Evolutionary conservation across 2,329 filamentous ascomycete genomes (phyloP).

Genomic region (Talaromyces rugulosus): DNA sequence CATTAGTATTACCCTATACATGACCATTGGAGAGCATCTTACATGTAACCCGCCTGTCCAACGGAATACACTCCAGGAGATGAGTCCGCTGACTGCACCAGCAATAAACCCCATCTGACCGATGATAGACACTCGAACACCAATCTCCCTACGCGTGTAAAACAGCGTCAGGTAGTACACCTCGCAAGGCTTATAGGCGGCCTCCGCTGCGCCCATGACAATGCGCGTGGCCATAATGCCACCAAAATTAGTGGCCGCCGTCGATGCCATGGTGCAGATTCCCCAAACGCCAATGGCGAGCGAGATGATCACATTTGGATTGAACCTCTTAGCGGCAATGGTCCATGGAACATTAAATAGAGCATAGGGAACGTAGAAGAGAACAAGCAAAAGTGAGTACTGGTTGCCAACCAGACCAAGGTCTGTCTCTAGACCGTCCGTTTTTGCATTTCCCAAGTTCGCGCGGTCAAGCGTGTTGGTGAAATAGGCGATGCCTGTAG

Average conservation of each 20-base stretch:
- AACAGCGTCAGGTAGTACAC: constrained; percentile 54
- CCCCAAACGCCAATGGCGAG: constrained; percentile 19
- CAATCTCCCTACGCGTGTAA: constrained; percentile 36
- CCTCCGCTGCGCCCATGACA: constrained; percentile 62
- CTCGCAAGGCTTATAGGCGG: constrained; percentile 52
- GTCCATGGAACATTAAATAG: constrained; percentile 48
- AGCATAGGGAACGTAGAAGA: constrained; percentile 51
- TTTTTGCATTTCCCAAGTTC: constrained; percentile 37
- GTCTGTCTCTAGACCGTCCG: constrained; percentile 41
- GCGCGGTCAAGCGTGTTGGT: constrained; percentile 11
- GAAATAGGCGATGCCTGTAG: constrained; percentile 4
- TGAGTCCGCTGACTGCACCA: constrained; percentile 3
- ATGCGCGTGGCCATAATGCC: constrained; percentile 72
- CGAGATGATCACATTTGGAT: not conserved
- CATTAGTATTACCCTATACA: not conserved
- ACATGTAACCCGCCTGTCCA: constrained; percentile 2
- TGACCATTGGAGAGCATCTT: not conserved
- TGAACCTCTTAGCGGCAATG: constrained; percentile 6
- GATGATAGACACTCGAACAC: constrained; percentile 42
- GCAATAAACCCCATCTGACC: constrained; percentile 41
- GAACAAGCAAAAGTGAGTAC: constrained; percentile 28
- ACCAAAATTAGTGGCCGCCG: constrained; percentile 53
- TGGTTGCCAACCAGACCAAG: constrained; percentile 50
- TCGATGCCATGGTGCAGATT: constrained; percentile 19
- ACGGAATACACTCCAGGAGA: constrained; percentile 7